Evolutionary conservation across 1,139 yeast species (phyloP), one percentile per base, ranked within the genome.

Genomic region (Candida mesenterica): DNA sequence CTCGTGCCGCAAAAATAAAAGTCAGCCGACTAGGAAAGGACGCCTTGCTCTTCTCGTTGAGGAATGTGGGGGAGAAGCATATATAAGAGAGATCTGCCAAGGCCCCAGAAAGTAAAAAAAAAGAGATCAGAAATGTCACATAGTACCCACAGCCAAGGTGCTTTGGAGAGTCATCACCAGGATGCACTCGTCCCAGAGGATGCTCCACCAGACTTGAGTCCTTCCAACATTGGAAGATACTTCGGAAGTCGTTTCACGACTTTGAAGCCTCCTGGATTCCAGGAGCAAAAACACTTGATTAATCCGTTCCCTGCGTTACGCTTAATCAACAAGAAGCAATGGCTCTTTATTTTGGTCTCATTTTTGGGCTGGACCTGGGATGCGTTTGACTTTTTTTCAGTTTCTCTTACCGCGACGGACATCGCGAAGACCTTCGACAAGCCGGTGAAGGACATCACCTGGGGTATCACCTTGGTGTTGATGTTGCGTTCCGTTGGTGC

Each of bases 401-500:
- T 82, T 9, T 76, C 86, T 5, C 67, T 82, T 30, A 74, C 81
- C 42, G 81, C 81, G 14, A 46, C 77, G 1, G 62, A 59, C 7
- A 68, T 84, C 36, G 87, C 92, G 4, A 46, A 53, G 22, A 65
- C 75, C 24, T 71, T 84, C 39, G 65, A 65, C 40, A 70, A 65
- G 20, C 46, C 66, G 10, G 75, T 75, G 25, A 70, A 74, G 23
- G 74, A 75, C 34, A 68, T 84, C 43, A 77, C 90, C 4, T 84
- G 92, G 90, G 92, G 90, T 42, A 79, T 84, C 44, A 84, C 94
- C 0, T 65, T 84, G 39, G 94, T 84, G 30, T 71, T 84, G 38
- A 82, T 85, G 90, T 65, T 84, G 45, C 72, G 94, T 48, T 79
- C 89, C 3, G 78, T 82, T n/a, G 94, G 94, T 37, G 89, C 92